Percentiles rank a stretch among this genome's conserved stretches.
phyloP scores from a whole-genome alignment of 2,329 filamentous ascomycete genomes.

The Basipetospora chlamydospora region DNA sequence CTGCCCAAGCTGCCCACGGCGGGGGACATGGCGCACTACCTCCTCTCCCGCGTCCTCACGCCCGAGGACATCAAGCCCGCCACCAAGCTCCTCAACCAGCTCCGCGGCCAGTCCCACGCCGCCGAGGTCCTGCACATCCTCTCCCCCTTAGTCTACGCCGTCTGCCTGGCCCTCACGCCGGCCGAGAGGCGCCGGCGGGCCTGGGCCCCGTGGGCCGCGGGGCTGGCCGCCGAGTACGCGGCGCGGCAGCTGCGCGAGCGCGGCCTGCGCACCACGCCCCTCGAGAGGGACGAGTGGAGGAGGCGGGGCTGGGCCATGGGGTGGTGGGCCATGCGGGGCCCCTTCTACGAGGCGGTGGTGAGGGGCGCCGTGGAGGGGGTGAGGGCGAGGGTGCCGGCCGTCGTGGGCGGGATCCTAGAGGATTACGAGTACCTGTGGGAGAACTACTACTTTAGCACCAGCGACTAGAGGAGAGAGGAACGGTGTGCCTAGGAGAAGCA shows the following conservation, averaged over 20 bases:
- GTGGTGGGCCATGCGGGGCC: constrained; percentile 96
- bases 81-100: constrained; percentile 66
- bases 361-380: constrained; percentile 60
- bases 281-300: constrained; percentile 81
- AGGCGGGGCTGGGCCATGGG: constrained; percentile 80
- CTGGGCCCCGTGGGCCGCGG: constrained; percentile 87
- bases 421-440: constrained; percentile 98
- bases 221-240: constrained; percentile 71
- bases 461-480: constrained; percentile 15
- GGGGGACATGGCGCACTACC: constrained; percentile 71
- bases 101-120: constrained; percentile 57
- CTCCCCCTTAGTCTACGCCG: constrained; percentile 72
- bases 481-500: constrained; percentile 1
- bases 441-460: constrained; percentile 80
- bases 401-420: constrained; percentile 75
- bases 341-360: constrained; percentile 87
- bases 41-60: constrained; percentile 79
- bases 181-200: constrained; percentile 38
- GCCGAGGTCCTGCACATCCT: constrained; percentile 89
- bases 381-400: constrained; percentile 60
- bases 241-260: constrained; percentile 69
- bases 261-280: constrained; percentile 64
- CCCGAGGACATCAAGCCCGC: constrained; percentile 95
- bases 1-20: constrained; percentile 71
- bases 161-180: constrained; percentile 40